Evolutionary conservation across 140 eudicot genomes (phyloP).

Genomic region (Oenanthe javanica): DNA sequence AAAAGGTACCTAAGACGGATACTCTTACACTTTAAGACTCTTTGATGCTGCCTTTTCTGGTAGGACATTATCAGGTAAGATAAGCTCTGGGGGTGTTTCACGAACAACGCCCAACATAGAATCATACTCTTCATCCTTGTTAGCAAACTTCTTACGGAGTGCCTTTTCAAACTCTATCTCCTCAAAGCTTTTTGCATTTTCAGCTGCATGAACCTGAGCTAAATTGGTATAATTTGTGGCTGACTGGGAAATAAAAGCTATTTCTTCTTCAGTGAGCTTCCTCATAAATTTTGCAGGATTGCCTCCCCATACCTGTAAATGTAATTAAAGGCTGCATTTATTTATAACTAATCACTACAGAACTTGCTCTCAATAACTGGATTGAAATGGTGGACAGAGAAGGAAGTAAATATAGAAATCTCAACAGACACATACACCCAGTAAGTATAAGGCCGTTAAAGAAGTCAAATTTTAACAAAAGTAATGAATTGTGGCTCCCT

Average conservation of each 20-base stretch:
- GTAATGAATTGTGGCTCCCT: neutral
- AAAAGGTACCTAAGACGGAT: slow-evolving; percentile 5
- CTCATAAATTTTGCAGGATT: slow-evolving; percentile 91
- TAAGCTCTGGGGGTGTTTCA: slow-evolving; percentile 69
- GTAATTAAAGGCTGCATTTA: neutral
- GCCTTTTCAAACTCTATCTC: slow-evolving; percentile 69
- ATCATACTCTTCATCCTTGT: slow-evolving; percentile 67
- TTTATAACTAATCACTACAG: neutral
- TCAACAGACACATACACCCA: neutral
- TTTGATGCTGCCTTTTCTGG: slow-evolving; percentile 52
- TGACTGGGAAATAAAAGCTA: slow-evolving; percentile 78
- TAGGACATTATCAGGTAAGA: slow-evolving; percentile 56
- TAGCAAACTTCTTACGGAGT: slow-evolving; percentile 71
- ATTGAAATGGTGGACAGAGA: neutral
- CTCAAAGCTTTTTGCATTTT: slow-evolving; percentile 68
- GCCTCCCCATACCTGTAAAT: slow-evolving; percentile 89
- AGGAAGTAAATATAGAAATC: neutral
- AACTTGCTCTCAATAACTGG: neutral
- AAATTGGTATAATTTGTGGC: slow-evolving; percentile 69
- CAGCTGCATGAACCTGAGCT: slow-evolving; percentile 88
- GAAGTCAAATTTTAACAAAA: neutral
- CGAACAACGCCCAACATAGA: slow-evolving; percentile 70
- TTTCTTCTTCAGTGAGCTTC: slow-evolving; percentile 94
- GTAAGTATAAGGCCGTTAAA: neutral
- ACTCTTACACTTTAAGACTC: slow-evolving; percentile 27